Conservation (phyloP, 768 basidiomycete species). For the Mycena galopus region DNA sequence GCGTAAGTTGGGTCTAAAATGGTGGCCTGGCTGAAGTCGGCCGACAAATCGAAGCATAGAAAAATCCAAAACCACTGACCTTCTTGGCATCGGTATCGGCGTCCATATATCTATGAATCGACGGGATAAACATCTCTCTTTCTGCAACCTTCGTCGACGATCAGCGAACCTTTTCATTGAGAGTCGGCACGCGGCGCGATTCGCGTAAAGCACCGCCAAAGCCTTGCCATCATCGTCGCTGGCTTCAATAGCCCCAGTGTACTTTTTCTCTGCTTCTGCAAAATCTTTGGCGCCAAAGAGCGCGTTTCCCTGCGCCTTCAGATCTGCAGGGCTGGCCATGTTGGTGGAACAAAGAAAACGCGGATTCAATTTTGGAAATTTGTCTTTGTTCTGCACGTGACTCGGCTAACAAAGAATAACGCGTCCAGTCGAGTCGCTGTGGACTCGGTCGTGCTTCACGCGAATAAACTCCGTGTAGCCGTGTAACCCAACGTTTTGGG, state of each 20-base stretch:
- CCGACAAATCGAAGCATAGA: not conserved
- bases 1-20: constrained; percentile 40
- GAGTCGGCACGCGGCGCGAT: constrained; percentile 32
- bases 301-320: constrained; percentile 32
- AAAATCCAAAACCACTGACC: constrained; percentile 13
- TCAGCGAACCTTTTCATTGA: constrained; percentile 25
- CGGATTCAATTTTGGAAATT: not conserved
- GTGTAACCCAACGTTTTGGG: too few relatives aligned
- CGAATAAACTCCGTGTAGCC: too few relatives aligned
- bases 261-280: constrained; percentile 19
- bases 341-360: not conserved
- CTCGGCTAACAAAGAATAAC: too few relatives aligned
- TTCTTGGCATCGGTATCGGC: constrained; percentile 33
- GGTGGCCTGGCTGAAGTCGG: constrained; percentile 35
- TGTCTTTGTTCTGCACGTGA: not conserved
- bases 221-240: constrained; percentile 17
- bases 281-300: constrained; percentile 27
- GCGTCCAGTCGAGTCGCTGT: too few relatives aligned
- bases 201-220: constrained; percentile 29
- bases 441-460: too few relatives aligned
- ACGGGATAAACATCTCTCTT: not conserved
- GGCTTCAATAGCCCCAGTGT: constrained; percentile 32
- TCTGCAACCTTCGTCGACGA: not conserved
- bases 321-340: constrained; percentile 5
- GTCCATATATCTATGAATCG: constrained; percentile 32